phyloP scores from a whole-genome alignment of 768 basidiomycete species.

The Pleurotus salmoneostramineus region DNA sequence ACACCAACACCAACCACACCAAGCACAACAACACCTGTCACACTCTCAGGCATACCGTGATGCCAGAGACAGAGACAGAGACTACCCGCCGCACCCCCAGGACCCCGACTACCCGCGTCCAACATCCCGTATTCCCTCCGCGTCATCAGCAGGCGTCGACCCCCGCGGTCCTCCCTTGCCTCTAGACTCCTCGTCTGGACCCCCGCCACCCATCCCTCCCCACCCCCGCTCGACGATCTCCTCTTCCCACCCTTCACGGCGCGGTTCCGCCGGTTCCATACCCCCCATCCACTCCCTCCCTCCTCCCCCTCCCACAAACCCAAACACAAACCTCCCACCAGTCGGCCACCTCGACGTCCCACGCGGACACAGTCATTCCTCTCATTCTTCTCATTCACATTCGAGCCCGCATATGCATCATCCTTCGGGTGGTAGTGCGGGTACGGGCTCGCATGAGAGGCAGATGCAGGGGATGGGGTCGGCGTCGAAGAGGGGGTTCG shows the following conservation, averaged over 20 bases:
- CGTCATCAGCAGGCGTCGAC: no score
- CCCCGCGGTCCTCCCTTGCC: conserved; percentile 44
- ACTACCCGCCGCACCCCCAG: conserved; percentile 31
- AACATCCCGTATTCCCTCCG: conserved; percentile 41
- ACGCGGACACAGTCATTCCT: conserved; percentile 34
- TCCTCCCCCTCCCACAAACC: conserved; percentile 26
- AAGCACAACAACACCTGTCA: no score
- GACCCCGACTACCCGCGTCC: conserved; percentile 53
- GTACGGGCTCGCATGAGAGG: no score
- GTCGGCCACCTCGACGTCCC: conserved; percentile 30
- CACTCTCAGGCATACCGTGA: no score
- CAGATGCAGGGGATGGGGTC: no score
- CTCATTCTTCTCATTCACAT: conserved; percentile 31
- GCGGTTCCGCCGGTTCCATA: conserved; percentile 35
- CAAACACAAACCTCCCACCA: conserved; percentile 26
- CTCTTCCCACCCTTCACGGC: conserved; percentile 37
- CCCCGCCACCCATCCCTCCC: conserved; percentile 32
- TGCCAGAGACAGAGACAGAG: no score
- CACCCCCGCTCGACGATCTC: conserved; percentile 35
- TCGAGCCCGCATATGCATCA: conserved; percentile 40
- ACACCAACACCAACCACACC: conserved; percentile 23
- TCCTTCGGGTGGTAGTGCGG: conserved; percentile 24
- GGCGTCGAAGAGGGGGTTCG: conserved; percentile 27
- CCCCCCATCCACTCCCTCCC: conserved; percentile 36
- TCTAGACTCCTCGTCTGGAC: conserved; percentile 45